A percentile compares a stretch with the other conserved stretches of the same genome.
Evolutionary conservation across 805 yeast genomes (phyloP).

Genomic region (Clavispora fructus): DNA sequence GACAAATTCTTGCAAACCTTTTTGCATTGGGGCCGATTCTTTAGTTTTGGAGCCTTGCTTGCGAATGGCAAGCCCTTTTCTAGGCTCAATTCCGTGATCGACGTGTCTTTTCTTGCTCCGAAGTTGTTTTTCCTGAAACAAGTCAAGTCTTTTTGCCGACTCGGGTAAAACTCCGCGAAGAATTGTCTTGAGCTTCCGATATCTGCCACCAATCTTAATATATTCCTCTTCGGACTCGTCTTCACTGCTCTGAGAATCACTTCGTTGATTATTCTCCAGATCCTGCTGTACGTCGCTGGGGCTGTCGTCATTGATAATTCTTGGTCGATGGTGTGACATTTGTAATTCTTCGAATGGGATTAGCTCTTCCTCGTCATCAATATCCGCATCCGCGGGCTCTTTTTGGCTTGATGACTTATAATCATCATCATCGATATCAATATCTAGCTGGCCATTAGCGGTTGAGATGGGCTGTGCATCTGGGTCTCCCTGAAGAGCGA

Average conservation of each 20-base stretch:
- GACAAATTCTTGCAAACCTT: slow-evolving; percentile 1
- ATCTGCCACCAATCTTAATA: slow-evolving; percentile 15
- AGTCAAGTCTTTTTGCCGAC: slow-evolving; percentile 30
- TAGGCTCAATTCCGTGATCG: slow-evolving; percentile 10
- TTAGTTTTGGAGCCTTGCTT: slow-evolving; percentile 12
- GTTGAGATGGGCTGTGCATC: slow-evolving; percentile 1
- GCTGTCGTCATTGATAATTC: background rate
- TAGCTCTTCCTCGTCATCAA: slow-evolving; percentile 3
- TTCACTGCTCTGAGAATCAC: background rate
- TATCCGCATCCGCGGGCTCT: slow-evolving; percentile 1
- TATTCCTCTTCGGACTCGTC: slow-evolving; percentile 8
- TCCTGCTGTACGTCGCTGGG: background rate
- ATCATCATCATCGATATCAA: slow-evolving; percentile 4
- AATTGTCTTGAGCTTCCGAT: slow-evolving; percentile 24
- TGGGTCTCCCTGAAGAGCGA: slow-evolving; percentile 10
- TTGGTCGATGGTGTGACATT: background rate
- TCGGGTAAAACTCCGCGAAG: slow-evolving; percentile 36
- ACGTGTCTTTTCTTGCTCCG: slow-evolving; percentile 1
- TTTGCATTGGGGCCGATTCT: slow-evolving; percentile 6
- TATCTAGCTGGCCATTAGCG: background rate
- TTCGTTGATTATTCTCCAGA: too few relatives aligned
- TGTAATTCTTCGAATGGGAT: slow-evolving; percentile 10
- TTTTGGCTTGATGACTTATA: background rate
- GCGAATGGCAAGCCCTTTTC: slow-evolving; percentile 35
- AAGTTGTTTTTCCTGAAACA: slow-evolving; percentile 15